Percentiles rank a stretch among this genome's conserved stretches.
Evolutionary conservation across 208 protist genomes (phyloP).

Genomic region (Acanthamoeba castellanii): DNA sequence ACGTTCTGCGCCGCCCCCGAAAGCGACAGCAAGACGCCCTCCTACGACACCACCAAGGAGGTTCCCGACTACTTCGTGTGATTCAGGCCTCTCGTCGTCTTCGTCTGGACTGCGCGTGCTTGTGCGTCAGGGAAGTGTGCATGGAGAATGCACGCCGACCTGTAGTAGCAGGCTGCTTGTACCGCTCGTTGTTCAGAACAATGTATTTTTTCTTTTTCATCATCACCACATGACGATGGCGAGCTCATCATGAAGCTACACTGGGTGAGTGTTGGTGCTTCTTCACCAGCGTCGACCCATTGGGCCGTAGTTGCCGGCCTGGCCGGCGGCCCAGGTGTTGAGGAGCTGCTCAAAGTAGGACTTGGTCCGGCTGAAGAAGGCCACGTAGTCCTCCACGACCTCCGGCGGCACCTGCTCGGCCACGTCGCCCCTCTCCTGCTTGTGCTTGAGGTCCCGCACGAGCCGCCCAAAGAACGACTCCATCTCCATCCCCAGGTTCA

Average conservation of each 20-base stretch:
- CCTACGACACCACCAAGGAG: constrained; percentile 72
- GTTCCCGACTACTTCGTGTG: constrained; percentile 16
- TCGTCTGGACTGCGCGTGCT: too few relatives aligned
- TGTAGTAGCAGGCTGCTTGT: too few relatives aligned
- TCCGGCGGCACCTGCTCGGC: neutral
- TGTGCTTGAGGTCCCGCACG: constrained; percentile 12
- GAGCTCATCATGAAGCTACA: too few relatives aligned
- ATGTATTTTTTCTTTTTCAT: too few relatives aligned
- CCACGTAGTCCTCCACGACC: neutral
- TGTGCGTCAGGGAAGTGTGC: neutral
- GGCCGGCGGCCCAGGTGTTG: neutral
- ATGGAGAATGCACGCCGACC: neutral
- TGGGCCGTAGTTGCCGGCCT: neutral
- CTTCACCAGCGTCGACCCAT: neutral
- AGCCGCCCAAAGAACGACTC: constrained; percentile 38
- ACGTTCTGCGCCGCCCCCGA: constrained; percentile 80
- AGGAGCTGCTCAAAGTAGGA: constrained; percentile 14
- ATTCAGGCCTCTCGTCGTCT: neutral
- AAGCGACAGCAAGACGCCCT: constrained; percentile 64
- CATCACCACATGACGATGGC: too few relatives aligned
- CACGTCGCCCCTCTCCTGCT: neutral
- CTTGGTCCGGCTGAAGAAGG: constrained; percentile 14
- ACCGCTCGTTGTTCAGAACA: too few relatives aligned
- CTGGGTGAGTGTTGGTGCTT: neutral
- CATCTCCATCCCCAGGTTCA: constrained; percentile 35